A percentile compares a stretch with the other conserved stretches of the same genome.
These are phyloP conservation scores for Nicotiana benthamiana DNA, from an alignment of 257 asterid species.

Conservation along the genomic window DNA sequence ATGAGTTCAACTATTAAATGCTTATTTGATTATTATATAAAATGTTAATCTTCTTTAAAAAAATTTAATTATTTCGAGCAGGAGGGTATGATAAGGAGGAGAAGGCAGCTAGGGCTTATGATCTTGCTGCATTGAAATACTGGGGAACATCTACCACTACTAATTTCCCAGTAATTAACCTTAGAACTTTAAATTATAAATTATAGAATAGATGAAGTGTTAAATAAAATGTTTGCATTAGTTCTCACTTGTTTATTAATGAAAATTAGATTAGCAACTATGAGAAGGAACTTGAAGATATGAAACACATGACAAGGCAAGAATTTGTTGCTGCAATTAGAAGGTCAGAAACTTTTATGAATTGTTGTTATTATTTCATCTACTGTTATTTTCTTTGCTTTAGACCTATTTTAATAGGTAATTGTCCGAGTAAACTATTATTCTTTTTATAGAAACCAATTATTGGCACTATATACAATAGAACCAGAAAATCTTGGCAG, in stretches of 20 bases:
- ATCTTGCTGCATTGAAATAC: slow-evolving; percentile 80
- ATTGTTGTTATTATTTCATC: neutral
- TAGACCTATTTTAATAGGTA: neutral
- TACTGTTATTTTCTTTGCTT: neutral
- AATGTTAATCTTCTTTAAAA: neutral
- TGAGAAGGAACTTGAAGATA: slow-evolving; percentile 87
- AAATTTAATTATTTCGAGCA: neutral
- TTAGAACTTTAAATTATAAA: neutral
- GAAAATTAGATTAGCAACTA: slow-evolving; percentile 64
- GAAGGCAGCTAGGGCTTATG: slow-evolving; percentile 94
- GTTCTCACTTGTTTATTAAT: neutral
- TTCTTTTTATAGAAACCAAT: neutral
- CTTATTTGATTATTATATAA: neutral
- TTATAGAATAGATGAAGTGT: neutral
- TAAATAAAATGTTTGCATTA: neutral
- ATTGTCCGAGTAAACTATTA: neutral
- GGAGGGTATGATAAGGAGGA: slow-evolving; percentile 98
- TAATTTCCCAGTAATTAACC: slow-evolving; percentile 57
- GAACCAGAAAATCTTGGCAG: slow-evolving; percentile 26
- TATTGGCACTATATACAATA: neutral
- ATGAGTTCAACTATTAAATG: neutral
- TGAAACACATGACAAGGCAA: slow-evolving; percentile 93
- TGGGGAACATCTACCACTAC: slow-evolving; percentile 98
- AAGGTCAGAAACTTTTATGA: slow-evolving; percentile 32
- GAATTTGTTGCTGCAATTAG: slow-evolving; percentile 93